Evolutionary conservation across 306 rosid genomes (phyloP).

Genomic region (Trifolium subterraneum): DNA sequence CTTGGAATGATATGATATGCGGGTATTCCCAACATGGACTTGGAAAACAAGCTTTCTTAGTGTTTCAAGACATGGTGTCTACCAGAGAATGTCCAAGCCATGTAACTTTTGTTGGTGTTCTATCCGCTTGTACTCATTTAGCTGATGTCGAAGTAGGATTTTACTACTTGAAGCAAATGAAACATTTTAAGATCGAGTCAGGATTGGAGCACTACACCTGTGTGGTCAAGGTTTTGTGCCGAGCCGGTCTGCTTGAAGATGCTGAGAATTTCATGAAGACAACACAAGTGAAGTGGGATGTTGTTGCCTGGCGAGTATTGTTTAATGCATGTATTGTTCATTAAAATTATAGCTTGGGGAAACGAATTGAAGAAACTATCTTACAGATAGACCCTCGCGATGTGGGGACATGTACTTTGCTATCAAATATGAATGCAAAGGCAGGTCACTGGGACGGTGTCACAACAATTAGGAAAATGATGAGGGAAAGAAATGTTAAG

Average conservation of each 20-base stretch:
- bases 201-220: constrained; percentile 88
- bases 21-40: constrained; percentile 76
- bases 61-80: constrained; percentile 60
- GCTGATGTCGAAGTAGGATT: constrained; percentile 62
- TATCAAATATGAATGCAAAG: constrained; percentile 80
- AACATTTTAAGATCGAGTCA: constrained; percentile 55
- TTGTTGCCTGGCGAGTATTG: constrained; percentile 85
- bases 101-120: constrained; percentile 64
- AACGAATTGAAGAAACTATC: constrained; percentile 62
- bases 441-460: constrained; percentile 71
- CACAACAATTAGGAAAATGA: constrained; percentile 64
- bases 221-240: constrained; percentile 66
- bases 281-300: constrained; percentile 72
- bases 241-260: constrained; percentile 66
- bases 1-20: constrained; percentile 73
- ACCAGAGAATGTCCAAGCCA: constrained; percentile 55
- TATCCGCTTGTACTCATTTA: constrained; percentile 65
- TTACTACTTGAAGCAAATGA: constrained; percentile 62
- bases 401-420: constrained; percentile 71
- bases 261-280: constrained; percentile 71
- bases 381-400: constrained; percentile 79
- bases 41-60: constrained; percentile 63
- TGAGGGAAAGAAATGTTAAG: constrained; percentile 78
- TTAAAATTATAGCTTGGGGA: constrained; percentile 67
- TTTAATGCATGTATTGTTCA: constrained; percentile 85